Evolutionary conservation across 2,329 filamentous ascomycete genomes (phyloP).

Genomic region (Cladophialophora psammophila): DNA sequence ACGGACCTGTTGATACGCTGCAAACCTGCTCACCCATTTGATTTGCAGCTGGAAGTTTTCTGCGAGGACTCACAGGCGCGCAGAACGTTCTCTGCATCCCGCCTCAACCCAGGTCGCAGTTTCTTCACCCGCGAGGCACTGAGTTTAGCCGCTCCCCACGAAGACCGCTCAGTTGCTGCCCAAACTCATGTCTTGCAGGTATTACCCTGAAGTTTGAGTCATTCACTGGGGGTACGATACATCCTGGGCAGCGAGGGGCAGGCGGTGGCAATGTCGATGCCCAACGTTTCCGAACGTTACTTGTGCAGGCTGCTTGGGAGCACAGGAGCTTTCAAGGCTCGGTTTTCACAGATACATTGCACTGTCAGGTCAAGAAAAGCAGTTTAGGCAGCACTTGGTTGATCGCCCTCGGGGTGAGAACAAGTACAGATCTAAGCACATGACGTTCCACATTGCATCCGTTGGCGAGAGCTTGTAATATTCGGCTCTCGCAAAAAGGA

Average conservation of each 20-base stretch:
- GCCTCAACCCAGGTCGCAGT: background rate
- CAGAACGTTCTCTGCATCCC: constrained; percentile 13
- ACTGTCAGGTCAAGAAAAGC: background rate
- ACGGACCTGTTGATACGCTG: background rate
- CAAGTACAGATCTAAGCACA: background rate
- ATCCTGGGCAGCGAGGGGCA: background rate
- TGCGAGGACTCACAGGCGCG: background rate
- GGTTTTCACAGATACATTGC: background rate
- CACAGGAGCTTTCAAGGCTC: background rate
- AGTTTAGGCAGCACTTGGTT: background rate
- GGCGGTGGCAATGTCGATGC: constrained; percentile 2
- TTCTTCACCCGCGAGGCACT: background rate
- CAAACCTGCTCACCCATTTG: background rate
- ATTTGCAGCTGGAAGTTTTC: background rate
- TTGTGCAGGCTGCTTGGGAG: background rate
- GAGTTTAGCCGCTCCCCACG: background rate
- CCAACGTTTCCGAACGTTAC: background rate
- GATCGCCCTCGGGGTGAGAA: background rate
- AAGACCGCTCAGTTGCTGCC: constrained; percentile 12
- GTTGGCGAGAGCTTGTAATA: background rate
- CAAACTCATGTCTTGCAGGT: constrained; percentile 9
- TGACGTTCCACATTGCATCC: background rate
- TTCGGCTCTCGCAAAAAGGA: background rate
- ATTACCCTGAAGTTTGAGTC: background rate
- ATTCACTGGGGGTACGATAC: constrained; percentile 2